These are phyloP conservation scores for Suhomyces ambrosiae DNA, from an alignment of 1,139 yeast genomes.

Conservation along the genomic window DNA sequence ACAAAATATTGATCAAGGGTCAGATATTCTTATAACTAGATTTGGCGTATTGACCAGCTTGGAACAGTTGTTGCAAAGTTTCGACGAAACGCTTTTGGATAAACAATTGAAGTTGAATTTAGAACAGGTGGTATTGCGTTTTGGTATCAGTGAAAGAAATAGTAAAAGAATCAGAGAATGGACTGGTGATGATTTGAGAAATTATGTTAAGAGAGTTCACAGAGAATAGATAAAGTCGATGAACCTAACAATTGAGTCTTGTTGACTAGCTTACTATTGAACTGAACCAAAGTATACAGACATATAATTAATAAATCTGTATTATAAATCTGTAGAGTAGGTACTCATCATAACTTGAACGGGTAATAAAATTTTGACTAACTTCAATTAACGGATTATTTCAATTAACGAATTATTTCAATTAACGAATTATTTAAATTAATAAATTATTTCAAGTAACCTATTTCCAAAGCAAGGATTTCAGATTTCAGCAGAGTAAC, in stretches of 20 bases:
- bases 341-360: no score
- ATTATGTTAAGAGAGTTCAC: slow-evolving; percentile 47
- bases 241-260: not conserved
- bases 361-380: no score
- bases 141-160: slow-evolving; percentile 41
- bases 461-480: no score
- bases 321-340: no score
- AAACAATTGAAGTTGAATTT: slow-evolving; percentile 44
- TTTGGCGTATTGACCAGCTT: slow-evolving; percentile 57
- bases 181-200: slow-evolving; percentile 53
- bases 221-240: not conserved
- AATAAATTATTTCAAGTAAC: no score
- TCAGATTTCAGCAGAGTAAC: no score
- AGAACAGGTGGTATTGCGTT: slow-evolving; percentile 50
- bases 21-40: slow-evolving; percentile 61
- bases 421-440: no score
- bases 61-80: slow-evolving; percentile 39
- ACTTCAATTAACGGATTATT: no score
- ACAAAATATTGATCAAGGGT: slow-evolving; percentile 61
- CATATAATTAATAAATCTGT: no score
- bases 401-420: no score
- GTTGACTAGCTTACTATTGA: no score
- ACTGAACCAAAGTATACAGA: no score
- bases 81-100: slow-evolving; percentile 13
- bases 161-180: slow-evolving; percentile 64